These are phyloP conservation scores for Salix udensis DNA, from an alignment of 345 rosid genomes.

Conservation along the genomic window DNA sequence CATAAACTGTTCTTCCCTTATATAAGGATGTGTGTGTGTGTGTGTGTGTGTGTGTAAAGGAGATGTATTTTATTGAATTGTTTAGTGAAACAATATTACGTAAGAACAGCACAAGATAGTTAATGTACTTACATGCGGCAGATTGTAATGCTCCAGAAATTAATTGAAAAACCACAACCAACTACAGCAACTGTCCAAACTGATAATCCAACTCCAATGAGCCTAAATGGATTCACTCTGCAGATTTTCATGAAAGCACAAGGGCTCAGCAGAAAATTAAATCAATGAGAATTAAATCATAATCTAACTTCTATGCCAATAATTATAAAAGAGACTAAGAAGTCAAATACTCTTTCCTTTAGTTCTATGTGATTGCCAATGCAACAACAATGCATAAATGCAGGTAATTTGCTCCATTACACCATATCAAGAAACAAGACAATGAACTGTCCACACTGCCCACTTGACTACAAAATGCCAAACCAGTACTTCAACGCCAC, in stretches of 20 bases:
- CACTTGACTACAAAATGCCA: neutral
- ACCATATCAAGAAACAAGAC: neutral
- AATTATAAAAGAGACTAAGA: neutral
- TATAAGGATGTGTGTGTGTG: neutral
- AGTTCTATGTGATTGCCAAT: too few relatives aligned
- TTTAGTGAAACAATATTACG: neutral
- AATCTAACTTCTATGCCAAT: neutral
- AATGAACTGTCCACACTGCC: neutral
- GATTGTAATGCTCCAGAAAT: slow-evolving; percentile 78
- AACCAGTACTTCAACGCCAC: neutral
- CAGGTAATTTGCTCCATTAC: neutral
- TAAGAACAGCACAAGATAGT: neutral
- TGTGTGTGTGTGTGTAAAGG: too few relatives aligned
- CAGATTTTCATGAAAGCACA: slow-evolving; percentile 23
- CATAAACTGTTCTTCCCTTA: neutral
- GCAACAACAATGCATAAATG: neutral
- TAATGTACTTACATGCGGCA: slow-evolving; percentile 73
- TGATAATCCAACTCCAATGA: slow-evolving; percentile 83
- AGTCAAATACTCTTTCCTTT: neutral
- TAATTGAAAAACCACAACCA: slow-evolving; percentile 80
- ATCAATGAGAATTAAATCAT: neutral
- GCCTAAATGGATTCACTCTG: slow-evolving; percentile 90
- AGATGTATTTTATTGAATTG: too few relatives aligned
- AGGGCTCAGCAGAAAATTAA: slow-evolving; percentile 8
- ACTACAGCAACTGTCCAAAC: slow-evolving; percentile 78